Percentiles rank a stretch among this genome's conserved stretches.
Conservation (phyloP, 495 filamentous ascomycete genomes). For the Aspergillus biplanus region DNA sequence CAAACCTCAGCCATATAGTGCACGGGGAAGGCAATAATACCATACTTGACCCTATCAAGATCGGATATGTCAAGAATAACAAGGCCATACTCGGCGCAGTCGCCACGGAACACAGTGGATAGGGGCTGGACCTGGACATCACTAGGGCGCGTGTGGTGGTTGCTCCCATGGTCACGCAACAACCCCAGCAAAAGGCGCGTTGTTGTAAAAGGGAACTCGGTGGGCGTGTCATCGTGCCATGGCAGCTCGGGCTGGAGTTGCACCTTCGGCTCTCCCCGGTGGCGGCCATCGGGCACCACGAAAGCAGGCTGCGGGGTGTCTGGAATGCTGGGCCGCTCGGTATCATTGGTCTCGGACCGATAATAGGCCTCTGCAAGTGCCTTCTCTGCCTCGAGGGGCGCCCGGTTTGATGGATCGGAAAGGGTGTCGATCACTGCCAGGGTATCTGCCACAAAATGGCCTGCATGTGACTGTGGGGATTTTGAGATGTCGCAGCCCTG, state of each 20-base stretch:
- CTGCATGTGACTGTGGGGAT: conserved; percentile 1
- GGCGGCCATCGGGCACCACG: conserved; percentile 8
- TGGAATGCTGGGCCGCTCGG: conserved; percentile 24
- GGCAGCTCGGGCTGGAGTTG: conserved; percentile 22
- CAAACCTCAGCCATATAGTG: conserved; percentile 23
- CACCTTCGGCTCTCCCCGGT: conserved; percentile 4
- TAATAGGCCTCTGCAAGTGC: conserved; percentile 15
- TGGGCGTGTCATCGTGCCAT: conserved; percentile 22
- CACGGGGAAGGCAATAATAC: conserved; percentile 21
- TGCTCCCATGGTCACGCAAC: conserved; percentile 17
- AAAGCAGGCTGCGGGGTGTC: conserved; percentile 25
- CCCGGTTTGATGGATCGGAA: conserved; percentile 24
- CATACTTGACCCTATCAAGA: conserved; percentile 25
- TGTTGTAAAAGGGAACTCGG: conserved; percentile 23
- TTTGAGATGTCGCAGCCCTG: conserved; percentile 14
- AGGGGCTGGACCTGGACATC: conserved; percentile 26
- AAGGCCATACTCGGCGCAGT: conserved; percentile 29
- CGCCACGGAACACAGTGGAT: conserved; percentile 24
- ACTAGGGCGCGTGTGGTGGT: conserved; percentile 15
- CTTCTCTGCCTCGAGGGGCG: conserved; percentile 25
- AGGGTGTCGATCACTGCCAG: conserved; percentile 23
- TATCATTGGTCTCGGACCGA: conserved; percentile 16
- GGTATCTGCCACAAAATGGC: conserved; percentile 19
- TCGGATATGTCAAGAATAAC: conserved; percentile 27
- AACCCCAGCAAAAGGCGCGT: conserved; percentile 25